Evolutionary conservation across 1,284 basidiomycete genomes (phyloP).

Genomic region (Puccinia horiana): DNA sequence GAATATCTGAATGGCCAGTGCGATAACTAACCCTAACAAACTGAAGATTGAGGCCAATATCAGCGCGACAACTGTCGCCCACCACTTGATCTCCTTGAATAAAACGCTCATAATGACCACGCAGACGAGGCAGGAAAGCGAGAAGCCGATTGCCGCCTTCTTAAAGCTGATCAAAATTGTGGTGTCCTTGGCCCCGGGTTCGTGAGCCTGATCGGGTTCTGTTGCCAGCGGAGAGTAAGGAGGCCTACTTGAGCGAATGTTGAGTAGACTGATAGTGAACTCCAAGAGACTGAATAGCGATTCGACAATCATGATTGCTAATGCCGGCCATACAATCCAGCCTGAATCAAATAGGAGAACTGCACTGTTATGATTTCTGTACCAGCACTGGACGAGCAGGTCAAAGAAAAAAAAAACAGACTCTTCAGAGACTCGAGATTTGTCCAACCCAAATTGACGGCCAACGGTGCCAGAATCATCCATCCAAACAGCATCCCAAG

Average conservation of each 20-base stretch:
- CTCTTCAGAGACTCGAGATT: slow-evolving; percentile 79
- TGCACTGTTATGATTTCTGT: background rate
- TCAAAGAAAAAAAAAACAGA: slow-evolving; percentile 56
- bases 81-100: slow-evolving; percentile 47
- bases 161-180: slow-evolving; percentile 16
- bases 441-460: slow-evolving; percentile 81
- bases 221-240: slow-evolving; percentile 14
- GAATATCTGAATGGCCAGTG: background rate
- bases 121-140: slow-evolving; percentile 37
- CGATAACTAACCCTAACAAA: slow-evolving; percentile 42
- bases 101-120: slow-evolving; percentile 24
- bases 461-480: slow-evolving; percentile 83
- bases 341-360: slow-evolving; percentile 6
- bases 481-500: slow-evolving; percentile 94
- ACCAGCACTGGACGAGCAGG: background rate
- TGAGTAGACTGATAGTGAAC: slow-evolving; percentile 60
- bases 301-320: slow-evolving; percentile 91
- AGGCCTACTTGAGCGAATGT: background rate
- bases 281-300: slow-evolving; percentile 79
- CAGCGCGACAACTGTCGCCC: slow-evolving; percentile 43
- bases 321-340: slow-evolving; percentile 75
- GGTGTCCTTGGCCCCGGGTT: background rate
- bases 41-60: slow-evolving; percentile 47
- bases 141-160: slow-evolving; percentile 28
- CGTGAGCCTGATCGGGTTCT: background rate